Conservation (phyloP, 495 filamentous ascomycete genomes). For the Penicillium daleae region DNA sequence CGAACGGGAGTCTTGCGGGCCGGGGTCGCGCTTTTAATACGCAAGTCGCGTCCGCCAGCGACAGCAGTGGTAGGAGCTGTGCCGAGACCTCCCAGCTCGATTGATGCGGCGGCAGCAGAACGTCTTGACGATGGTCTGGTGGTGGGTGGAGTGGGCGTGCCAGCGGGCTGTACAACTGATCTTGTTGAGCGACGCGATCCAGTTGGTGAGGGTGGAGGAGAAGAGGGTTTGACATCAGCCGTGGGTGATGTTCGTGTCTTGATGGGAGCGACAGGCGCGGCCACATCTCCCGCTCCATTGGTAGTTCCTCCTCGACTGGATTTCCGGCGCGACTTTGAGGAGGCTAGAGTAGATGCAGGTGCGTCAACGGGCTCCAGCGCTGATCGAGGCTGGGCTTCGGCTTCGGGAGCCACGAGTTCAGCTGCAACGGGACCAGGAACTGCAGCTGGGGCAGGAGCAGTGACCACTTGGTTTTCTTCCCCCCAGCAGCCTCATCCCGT, state of each 20-base stretch:
- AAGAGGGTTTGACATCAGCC: conserved; percentile 27
- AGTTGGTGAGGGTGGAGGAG: conserved; percentile 34
- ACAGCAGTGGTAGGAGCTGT: conserved; percentile 16
- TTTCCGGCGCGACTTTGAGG: conserved; percentile 22
- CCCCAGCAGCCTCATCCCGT: conserved; percentile 23
- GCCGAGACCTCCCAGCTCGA: conserved; percentile 30
- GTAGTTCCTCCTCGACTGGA: conserved; percentile 47
- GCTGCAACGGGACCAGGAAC: conserved; percentile 6
- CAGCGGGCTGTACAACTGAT: conserved; percentile 19
- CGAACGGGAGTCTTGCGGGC: conserved; percentile 56
- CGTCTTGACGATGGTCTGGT: conserved; percentile 51
- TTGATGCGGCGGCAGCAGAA: conserved; percentile 44
- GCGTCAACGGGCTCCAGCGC: not conserved
- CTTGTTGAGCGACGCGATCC: conserved; percentile 33
- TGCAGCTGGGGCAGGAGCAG: not conserved
- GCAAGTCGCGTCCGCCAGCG: conserved; percentile 41
- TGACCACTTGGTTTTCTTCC: not conserved
- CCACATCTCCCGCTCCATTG: conserved; percentile 36
- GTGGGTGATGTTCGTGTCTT: conserved; percentile 15
- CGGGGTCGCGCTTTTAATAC: conserved; percentile 52
- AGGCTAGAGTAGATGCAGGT: not conserved
- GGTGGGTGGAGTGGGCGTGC: conserved; percentile 39
- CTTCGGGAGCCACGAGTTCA: conserved; percentile 1
- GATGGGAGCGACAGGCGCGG: conserved; percentile 21
- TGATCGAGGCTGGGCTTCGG: not conserved